Evolutionary conservation across 768 basidiomycete species (phyloP).

Genomic region (Flagelloscypha sp.): DNA sequence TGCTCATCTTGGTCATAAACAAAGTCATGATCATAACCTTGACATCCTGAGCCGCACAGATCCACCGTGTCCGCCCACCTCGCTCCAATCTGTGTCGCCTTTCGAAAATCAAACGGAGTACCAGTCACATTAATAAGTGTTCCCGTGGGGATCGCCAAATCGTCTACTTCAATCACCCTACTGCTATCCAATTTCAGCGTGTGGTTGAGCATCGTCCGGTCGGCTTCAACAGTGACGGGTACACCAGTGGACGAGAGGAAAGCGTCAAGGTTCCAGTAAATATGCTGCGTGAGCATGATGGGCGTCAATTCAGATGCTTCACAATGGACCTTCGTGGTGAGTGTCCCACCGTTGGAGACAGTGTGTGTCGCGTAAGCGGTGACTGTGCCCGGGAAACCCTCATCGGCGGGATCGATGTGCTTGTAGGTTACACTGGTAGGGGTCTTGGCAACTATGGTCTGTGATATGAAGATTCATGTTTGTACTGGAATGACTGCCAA

Average conservation of each 20-base stretch:
- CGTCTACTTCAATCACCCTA: slow-evolving; percentile 30
- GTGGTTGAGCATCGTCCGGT: slow-evolving; percentile 20
- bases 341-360: slow-evolving; percentile 33
- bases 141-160: slow-evolving; percentile 32
- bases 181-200: slow-evolving; percentile 17
- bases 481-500: no score
- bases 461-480: no score
- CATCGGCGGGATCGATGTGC: slow-evolving; percentile 41
- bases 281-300: slow-evolving; percentile 49
- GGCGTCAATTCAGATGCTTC: slow-evolving; percentile 44
- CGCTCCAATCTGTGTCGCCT: slow-evolving; percentile 23
- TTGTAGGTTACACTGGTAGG: slow-evolving; percentile 43
- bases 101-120: slow-evolving; percentile 35
- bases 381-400: slow-evolving; percentile 48
- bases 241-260: slow-evolving; percentile 20
- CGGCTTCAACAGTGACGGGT: slow-evolving; percentile 26
- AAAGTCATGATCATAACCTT: slow-evolving; percentile 44
- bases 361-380: slow-evolving; percentile 42
- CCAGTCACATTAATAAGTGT: slow-evolving; percentile 16
- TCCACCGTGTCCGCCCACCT: slow-evolving; percentile 25
- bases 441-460: slow-evolving; percentile 33
- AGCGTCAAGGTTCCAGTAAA: slow-evolving; percentile 50
- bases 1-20: slow-evolving; percentile 33
- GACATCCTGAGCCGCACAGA: slow-evolving; percentile 30
- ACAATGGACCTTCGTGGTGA: slow-evolving; percentile 36